Evolutionary conservation across 108 stramenopile species (phyloP).

Genomic region (Skeletonema marinoi): DNA sequence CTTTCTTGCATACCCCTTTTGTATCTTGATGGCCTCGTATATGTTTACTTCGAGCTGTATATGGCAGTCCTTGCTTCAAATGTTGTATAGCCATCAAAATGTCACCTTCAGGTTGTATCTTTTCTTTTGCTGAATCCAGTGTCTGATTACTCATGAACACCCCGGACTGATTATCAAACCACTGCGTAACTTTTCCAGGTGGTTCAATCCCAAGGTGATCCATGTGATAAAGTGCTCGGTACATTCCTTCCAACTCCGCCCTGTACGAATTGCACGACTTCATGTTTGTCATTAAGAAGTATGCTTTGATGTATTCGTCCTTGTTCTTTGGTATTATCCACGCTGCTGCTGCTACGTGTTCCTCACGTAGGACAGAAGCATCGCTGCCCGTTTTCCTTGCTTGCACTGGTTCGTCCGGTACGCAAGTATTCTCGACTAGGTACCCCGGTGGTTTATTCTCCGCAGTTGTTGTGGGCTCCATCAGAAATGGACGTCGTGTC

Average conservation of each 20-base stretch:
- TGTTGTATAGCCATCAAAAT: constrained; percentile 2
- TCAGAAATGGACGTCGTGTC: too few relatives aligned
- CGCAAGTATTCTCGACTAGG: too few relatives aligned
- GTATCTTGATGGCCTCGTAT: constrained; percentile 10
- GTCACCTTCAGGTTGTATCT: not conserved
- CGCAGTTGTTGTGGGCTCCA: too few relatives aligned
- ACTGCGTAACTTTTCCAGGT: not conserved
- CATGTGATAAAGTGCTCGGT: constrained; percentile 3
- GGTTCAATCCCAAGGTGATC: constrained; percentile 2
- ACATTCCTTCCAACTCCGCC: constrained; percentile 1
- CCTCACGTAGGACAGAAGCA: not conserved
- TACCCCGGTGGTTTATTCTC: too few relatives aligned
- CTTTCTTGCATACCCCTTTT: not conserved
- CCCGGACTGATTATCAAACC: constrained; percentile 4
- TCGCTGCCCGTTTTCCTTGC: constrained; percentile 5
- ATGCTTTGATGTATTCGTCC: not conserved
- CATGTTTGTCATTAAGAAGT: not conserved
- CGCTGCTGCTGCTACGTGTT: constrained; percentile 8
- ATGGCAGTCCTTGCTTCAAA: not conserved
- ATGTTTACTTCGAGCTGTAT: not conserved
- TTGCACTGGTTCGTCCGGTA: too few relatives aligned
- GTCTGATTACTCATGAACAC: not conserved
- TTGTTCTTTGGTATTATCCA: constrained; percentile 1
- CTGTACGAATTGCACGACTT: not conserved
- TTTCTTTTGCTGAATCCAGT: not conserved